A percentile compares a stretch with the other conserved stretches of the same genome.
phyloP scores from a whole-genome alignment of 805 yeast species.

The Kuraishia hungarica region DNA sequence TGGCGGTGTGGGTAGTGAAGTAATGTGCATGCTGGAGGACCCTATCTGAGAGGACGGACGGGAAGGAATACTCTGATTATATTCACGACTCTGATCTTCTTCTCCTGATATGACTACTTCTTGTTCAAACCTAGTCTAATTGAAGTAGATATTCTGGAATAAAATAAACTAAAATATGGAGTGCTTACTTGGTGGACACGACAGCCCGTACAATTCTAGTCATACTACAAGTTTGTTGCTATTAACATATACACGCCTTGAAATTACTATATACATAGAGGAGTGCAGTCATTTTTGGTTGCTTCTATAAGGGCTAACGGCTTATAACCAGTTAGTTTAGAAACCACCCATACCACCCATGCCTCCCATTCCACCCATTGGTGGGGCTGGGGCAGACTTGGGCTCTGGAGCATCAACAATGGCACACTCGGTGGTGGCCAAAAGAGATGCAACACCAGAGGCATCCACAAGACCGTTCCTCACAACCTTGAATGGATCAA shows the following conservation, averaged over 20 bases:
- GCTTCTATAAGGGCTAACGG: too few species aligned
- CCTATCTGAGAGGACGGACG: too few species aligned
- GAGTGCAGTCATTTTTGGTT: not conserved
- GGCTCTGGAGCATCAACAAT: constrained; percentile 93
- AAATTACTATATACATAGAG: not conserved
- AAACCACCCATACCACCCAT: constrained; percentile 20
- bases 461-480: constrained; percentile 95
- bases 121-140: too few species aligned
- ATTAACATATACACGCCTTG: not conserved
- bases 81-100: too few species aligned
- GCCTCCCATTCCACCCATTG: constrained; percentile 62
- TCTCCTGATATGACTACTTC: too few species aligned
- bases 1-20: too few species aligned
- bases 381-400: constrained; percentile 42
- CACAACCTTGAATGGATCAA: constrained; percentile 97
- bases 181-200: too few species aligned
- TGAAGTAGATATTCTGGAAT: too few species aligned
- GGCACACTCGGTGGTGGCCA: constrained; percentile 98
- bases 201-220: not conserved
- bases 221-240: not conserved
- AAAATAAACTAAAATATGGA: too few species aligned
- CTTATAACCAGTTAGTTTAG: too few species aligned
- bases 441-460: constrained; percentile 91
- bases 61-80: too few species aligned
- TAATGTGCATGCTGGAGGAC: too few species aligned